These are phyloP conservation scores for Xylariaceae sp. DNA, from an alignment of 2,329 filamentous ascomycete genomes.

Conservation along the genomic window DNA sequence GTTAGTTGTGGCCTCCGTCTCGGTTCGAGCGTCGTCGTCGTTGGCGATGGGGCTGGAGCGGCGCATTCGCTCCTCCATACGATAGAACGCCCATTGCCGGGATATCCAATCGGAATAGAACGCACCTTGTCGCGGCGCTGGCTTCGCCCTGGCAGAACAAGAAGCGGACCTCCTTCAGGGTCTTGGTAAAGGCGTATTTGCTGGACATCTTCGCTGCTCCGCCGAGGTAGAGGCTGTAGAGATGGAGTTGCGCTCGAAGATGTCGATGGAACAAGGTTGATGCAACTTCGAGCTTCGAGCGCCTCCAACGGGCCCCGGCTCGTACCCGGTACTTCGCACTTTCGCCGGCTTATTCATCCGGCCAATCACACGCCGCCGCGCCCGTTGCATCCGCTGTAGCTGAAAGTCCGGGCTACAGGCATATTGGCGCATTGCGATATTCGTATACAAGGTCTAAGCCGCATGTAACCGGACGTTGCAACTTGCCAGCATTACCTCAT, in stretches of 20 bases:
- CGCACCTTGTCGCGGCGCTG: constrained; percentile 82
- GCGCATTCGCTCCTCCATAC: neutral
- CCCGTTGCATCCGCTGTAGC: neutral
- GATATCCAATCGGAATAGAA: constrained; percentile 13
- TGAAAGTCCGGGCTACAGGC: neutral
- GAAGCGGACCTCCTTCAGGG: constrained; percentile 93
- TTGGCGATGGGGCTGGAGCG: neutral
- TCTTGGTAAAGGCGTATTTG: constrained; percentile 87
- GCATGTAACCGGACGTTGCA: neutral
- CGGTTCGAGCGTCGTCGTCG: neutral
- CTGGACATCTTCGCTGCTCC: constrained; percentile 61
- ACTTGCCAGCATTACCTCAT: neutral
- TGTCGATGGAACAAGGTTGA: constrained; percentile 25
- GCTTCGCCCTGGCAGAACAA: constrained; percentile 92
- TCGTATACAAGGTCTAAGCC: neutral
- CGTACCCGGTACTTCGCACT: neutral
- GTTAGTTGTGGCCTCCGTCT: constrained; percentile 6
- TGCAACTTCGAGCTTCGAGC: constrained; percentile 5
- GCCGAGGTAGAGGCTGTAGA: constrained; percentile 7
- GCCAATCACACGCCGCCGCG: no score
- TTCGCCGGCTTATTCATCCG: no score
- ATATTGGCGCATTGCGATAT: neutral
- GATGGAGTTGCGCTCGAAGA: constrained; percentile 11
- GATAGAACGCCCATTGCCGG: neutral
- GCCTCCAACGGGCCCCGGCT: neutral